Evolutionary conservation across 2,329 filamentous ascomycete species (phyloP).

Genomic region (Chaetomium sp.): DNA sequence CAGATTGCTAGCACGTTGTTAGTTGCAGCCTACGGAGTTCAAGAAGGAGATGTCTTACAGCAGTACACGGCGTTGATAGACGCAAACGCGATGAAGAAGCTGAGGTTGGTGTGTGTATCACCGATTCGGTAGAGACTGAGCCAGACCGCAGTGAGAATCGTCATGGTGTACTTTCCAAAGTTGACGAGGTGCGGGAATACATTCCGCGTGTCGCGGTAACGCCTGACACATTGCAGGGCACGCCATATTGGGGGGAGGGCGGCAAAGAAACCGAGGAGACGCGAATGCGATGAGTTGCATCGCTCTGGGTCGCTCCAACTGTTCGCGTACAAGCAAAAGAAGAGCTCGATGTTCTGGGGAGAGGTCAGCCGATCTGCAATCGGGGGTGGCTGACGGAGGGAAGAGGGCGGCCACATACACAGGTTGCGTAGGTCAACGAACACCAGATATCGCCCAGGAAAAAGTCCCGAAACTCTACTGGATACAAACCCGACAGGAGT

Average conservation of each 20-base stretch:
- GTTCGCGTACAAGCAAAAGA: conserved; percentile 90
- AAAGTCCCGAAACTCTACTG: conserved; percentile 96
- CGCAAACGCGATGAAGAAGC: conserved; percentile 78
- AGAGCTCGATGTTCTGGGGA: conserved; percentile 78
- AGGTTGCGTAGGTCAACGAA: conserved; percentile 86
- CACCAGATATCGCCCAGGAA: conserved; percentile 98
- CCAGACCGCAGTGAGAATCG: conserved; percentile 75
- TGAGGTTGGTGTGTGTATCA: conserved; percentile 57
- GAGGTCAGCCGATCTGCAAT: conserved; percentile 15
- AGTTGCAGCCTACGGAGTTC: neutral
- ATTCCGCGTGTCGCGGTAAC: conserved; percentile 84
- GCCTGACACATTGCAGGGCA: conserved; percentile 84
- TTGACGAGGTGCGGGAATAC: conserved; percentile 92
- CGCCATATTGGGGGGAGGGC: conserved; percentile 87
- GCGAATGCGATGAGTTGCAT: conserved; percentile 86
- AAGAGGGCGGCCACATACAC: conserved; percentile 57
- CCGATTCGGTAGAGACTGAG: conserved; percentile 84
- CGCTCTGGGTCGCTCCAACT: conserved; percentile 70
- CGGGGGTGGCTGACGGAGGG: neutral
- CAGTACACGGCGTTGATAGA: conserved; percentile 81
- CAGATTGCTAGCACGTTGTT: conserved; percentile 65
- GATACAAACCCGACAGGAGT: conserved; percentile 80
- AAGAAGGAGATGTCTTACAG: conserved; percentile 51
- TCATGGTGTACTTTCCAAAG: conserved; percentile 85
- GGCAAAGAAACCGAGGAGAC: conserved; percentile 81